Base-by-base conservation (phyloP, 2,329 filamentous ascomycete species). In the Phyllosticta paracitricarpa region DNA sequence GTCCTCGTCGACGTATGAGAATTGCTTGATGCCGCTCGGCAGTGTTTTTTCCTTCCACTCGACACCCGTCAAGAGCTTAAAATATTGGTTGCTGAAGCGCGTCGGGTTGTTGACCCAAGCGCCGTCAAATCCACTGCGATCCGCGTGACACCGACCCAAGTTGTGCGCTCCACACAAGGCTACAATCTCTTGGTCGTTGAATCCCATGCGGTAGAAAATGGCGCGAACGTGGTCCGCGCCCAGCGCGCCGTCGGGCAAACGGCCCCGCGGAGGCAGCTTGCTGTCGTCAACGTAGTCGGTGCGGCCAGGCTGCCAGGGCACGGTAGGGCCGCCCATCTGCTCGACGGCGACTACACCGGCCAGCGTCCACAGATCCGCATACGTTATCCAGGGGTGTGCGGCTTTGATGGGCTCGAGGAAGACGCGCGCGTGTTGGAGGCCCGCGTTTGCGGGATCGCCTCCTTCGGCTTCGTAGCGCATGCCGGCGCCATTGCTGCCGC, bases 401-500 rank as follows among this genome's bases (percentile, higher is more conserved):
- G 72, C 71, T 69, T 86, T 87, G 64, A 87, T 71, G 5, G 84
- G 82, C 67, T 87, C 84, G 63, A 87, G 79, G 71, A 87, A 86
- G 28, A 82, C 79, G 17, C 84, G 82, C 24, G 83, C 84, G 69
- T 86, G 79, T 66, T 86, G 81, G 9, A 87, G 79, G 19, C 84
- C 84, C 3, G 84, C 83, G 71, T 87, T 87, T 61, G 84, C 82
- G 4, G 84, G 83, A 68, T 87, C 84, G 63, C 82, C 84, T 62
- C 83, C 83, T 73, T 86, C 84, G 25, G 77, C 73, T 73, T 86
- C 83, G 69, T 85, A 87, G 35, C 84, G 78, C 84, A 87, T 87
- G 19, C 83, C 84, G 0, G 84, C 84, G 63, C 84, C 84, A 69
- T 87, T 87, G 26, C 79, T 82, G 48, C 84, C 84, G 40, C 84